Base-by-base conservation (phyloP, 768 basidiomycete genomes). In the Amanita pseudoporphyria region DNA sequence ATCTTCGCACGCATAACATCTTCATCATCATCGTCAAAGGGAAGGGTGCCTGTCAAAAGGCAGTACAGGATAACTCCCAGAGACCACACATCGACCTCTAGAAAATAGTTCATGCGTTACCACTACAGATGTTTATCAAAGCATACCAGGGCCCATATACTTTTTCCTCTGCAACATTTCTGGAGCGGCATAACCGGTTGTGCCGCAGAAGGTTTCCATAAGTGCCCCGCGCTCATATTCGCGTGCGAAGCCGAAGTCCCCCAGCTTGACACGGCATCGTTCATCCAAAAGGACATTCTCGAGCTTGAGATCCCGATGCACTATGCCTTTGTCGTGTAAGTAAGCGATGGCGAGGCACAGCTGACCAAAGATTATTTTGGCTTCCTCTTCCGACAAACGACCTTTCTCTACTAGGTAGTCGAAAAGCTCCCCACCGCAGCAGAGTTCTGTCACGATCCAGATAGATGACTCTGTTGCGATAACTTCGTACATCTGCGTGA, bases 331-430 rank as follows among this genome's bases (percentile, higher is more conserved):
- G 46, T 82, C 78, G 63, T 99, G 96, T 21, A 96, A 74, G 65
- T 94, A 94, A 18, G 86, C 90, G 18, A 98, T 87, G 0, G 93
- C 94, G 9, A 97, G 82, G 59, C 87, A 88, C 4, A 98, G 71
- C 62, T 98, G 93, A n/a, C 96, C 95, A 61, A 99, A 96, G n/a
- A 98, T 67, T 18, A 85, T 67, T 57, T 79, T 79, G 3, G 90
- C 74, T 67, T 99, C 96, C 36, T 82, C 78, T 64, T 95, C 91
- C 18, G 78, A 69, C 47, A 98, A 64, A 2, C 94, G 77, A 18
- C 92, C 90, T 58, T 95, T 89, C 71, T 99, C 96, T 12, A 87
- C 90, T 19, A 99, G 83, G 62, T 98, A 98, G 67, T 98, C 96
- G 66, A 97, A 99, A 24, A 99, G 78, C 65, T 99, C 96, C 35